A percentile compares a stretch with the other conserved stretches of the same genome.
Conservation (phyloP, 2,329 filamentous ascomycete genomes). For the Elsinoe fawcettii region DNA sequence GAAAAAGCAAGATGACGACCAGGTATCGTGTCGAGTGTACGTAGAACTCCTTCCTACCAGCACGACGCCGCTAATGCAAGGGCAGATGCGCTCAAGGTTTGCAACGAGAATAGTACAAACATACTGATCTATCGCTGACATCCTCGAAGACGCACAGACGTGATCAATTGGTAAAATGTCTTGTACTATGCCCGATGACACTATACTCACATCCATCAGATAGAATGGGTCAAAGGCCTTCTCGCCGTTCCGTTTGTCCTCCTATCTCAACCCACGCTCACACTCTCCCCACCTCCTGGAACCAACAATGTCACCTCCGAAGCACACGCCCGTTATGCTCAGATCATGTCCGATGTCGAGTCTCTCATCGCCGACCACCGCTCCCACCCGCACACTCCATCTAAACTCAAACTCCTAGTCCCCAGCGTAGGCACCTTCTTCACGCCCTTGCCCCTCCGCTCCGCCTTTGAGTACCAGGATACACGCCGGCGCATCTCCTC, state of each 20-base stretch:
- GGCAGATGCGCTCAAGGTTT: conserved; percentile 57
- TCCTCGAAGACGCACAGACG: conserved; percentile 70
- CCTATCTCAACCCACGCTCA: conserved; percentile 85
- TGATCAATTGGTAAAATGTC: conserved; percentile 72
- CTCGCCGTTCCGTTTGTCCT: conserved; percentile 93
- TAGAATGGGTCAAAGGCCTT: conserved; percentile 74
- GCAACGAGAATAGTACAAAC: conserved; percentile 20
- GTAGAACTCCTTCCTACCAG: background rate
- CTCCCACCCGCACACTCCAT: conserved; percentile 55
- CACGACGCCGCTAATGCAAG: conserved; percentile 14
- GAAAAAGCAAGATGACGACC: conserved; percentile 28
- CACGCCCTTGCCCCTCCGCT: conserved; percentile 75
- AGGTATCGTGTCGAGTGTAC: conserved; percentile 33
- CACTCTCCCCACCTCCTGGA: conserved; percentile 61
- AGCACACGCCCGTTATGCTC: conserved; percentile 80
- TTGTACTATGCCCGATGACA: background rate
- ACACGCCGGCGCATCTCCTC: conserved; percentile 77
- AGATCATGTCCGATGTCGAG: conserved; percentile 93
- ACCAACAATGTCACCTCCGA: conserved; percentile 61
- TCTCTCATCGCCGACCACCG: conserved; percentile 87
- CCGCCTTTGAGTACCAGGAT: conserved; percentile 89
- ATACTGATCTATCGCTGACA: conserved; percentile 1
- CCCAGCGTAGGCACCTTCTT: conserved; percentile 91
- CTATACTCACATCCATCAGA: conserved; percentile 19
- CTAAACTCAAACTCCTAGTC: conserved; percentile 86